Conservation (phyloP, 495 filamentous ascomycete genomes). For the Aspergillus kassunensis region DNA sequence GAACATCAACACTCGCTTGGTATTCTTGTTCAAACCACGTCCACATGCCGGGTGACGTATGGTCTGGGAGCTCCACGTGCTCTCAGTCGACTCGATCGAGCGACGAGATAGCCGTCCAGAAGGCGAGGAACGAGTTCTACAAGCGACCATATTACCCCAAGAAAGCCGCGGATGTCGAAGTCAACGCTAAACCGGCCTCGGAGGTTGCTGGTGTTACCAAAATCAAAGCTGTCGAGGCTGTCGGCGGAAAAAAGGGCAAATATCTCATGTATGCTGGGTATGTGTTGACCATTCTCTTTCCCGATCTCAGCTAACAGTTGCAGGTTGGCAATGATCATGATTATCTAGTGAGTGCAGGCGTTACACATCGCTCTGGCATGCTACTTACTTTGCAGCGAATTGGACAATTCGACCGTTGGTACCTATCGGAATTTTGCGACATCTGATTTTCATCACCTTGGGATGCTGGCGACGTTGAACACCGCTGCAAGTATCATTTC, state of each 20-base stretch:
- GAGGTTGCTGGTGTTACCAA: slow-evolving; percentile 25
- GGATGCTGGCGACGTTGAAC: slow-evolving; percentile 37
- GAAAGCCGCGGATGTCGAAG: slow-evolving; percentile 11
- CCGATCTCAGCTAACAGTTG: slow-evolving; percentile 5
- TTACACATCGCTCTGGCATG: background rate
- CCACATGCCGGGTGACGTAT: slow-evolving; percentile 12
- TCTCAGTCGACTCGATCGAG: background rate
- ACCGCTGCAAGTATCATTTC: slow-evolving; percentile 44
- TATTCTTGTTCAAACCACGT: background rate
- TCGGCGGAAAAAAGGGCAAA: slow-evolving; percentile 40
- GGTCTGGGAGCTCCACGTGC: background rate
- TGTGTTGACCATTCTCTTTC: background rate
- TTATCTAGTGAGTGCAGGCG: slow-evolving; percentile 36
- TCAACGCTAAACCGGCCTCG: background rate
- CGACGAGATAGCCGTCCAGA: slow-evolving; percentile 11
- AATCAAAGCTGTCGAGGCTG: slow-evolving; percentile 39
- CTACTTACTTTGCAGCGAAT: slow-evolving; percentile 22
- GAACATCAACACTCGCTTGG: too few species aligned
- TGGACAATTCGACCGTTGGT: slow-evolving; percentile 46
- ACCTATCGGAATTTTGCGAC: slow-evolving; percentile 46
- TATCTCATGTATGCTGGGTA: slow-evolving; percentile 43
- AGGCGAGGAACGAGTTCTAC: background rate
- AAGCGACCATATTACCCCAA: slow-evolving; percentile 3
- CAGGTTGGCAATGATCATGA: slow-evolving; percentile 42
- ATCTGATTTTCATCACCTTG: slow-evolving; percentile 40